phyloP scores from a whole-genome alignment of 2,329 filamentous ascomycete species.

The Monilinia polystroma region DNA sequence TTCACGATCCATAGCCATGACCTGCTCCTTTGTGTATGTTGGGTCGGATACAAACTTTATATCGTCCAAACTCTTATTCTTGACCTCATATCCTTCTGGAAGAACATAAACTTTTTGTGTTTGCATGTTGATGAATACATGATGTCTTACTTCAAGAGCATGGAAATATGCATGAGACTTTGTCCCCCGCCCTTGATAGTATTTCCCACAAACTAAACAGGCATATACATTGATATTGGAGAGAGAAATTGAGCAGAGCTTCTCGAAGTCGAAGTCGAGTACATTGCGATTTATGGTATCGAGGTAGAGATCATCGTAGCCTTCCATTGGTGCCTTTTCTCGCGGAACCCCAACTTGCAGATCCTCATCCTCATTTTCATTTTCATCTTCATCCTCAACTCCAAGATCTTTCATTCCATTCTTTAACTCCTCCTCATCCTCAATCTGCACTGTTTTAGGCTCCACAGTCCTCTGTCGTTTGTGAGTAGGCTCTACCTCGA shows the following conservation, averaged over 20 bases:
- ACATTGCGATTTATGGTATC: conserved; percentile 93
- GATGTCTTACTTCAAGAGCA: conserved; percentile 89
- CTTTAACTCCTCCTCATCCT: conserved; percentile 31
- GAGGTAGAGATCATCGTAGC: conserved; percentile 94
- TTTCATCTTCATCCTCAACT: conserved; percentile 35
- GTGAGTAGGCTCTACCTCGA: conserved; percentile 16
- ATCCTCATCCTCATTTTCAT: conserved; percentile 42
- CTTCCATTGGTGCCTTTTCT: conserved; percentile 76
- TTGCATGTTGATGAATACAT: conserved; percentile 98
- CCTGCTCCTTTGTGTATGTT: conserved; percentile 75
- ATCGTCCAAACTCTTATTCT: conserved; percentile 90
- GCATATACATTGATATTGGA: conserved; percentile 99
- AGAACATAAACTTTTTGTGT: conserved; percentile 88
- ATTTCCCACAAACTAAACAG: conserved; percentile 95
- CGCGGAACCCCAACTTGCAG: conserved; percentile 49
- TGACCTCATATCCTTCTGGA: conserved; percentile 95
- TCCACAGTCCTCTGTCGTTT: conserved; percentile 21
- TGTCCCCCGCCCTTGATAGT: conserved; percentile 89
- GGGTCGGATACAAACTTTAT: conserved; percentile 98
- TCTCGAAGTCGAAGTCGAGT: conserved; percentile 98
- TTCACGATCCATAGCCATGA: conserved; percentile 72
- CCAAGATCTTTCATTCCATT: conserved; percentile 38
- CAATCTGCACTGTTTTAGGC: conserved; percentile 17
- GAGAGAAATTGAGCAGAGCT: conserved; percentile 91
- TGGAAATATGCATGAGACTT: conserved; percentile 98